Conservation (phyloP, 2,329 filamentous ascomycete species). For the Fusarium torreyae region DNA sequence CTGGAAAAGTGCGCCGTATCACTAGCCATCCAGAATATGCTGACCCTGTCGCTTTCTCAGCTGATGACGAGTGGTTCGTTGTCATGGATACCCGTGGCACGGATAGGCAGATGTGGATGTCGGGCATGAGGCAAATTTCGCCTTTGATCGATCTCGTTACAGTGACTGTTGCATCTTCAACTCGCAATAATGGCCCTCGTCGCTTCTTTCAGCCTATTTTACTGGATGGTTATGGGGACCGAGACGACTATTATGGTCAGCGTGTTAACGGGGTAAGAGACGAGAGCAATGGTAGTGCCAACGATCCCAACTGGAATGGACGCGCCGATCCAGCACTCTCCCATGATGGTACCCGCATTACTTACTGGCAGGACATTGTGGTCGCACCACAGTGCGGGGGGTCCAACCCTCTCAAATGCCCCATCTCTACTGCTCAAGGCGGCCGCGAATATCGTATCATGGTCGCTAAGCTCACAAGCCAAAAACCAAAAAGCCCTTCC, state of each 20-base stretch:
- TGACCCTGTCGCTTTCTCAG: conserved; percentile 60
- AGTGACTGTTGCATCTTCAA: conserved; percentile 55
- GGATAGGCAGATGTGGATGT: conserved; percentile 59
- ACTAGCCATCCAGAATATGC: conserved; percentile 62
- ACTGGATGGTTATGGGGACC: conserved; percentile 61
- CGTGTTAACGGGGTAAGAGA: conserved; percentile 58
- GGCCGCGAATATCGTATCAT: conserved; percentile 59
- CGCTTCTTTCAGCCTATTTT: conserved; percentile 64
- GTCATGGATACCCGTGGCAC: conserved; percentile 61
- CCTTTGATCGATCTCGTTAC: conserved; percentile 58
- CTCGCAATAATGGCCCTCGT: conserved; percentile 62
- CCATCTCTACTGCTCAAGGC: conserved; percentile 57
- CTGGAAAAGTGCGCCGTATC: conserved; percentile 59
- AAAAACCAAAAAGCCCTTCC: conserved; percentile 46
- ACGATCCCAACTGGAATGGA: conserved; percentile 65
- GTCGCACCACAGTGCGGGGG: conserved; percentile 60
- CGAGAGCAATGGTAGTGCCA: conserved; percentile 54
- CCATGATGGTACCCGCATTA: conserved; percentile 59
- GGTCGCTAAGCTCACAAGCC: conserved; percentile 57
- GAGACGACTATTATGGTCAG: conserved; percentile 61
- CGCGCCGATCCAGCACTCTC: conserved; percentile 61
- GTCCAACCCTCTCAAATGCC: conserved; percentile 59
- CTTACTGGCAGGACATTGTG: conserved; percentile 57
- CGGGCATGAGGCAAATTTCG: conserved; percentile 59
- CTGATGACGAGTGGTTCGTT: conserved; percentile 60